phyloP scores from a whole-genome alignment of 345 rosid species.

The Noccaea caerulescens region DNA sequence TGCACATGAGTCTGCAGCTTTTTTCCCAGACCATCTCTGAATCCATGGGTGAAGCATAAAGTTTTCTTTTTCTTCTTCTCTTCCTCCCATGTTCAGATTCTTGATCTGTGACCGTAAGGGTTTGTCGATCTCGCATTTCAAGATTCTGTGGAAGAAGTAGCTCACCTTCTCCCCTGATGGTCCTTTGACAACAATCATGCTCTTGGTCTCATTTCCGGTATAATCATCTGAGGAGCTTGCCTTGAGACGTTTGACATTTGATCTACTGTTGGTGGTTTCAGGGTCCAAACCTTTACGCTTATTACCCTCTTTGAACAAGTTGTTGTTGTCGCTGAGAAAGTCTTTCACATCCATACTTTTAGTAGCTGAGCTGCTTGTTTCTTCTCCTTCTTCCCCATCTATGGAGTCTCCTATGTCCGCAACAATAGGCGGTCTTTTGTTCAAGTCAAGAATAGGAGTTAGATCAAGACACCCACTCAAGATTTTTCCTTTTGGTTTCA shows the following conservation, averaged over 20 bases:
- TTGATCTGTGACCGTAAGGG: constrained; percentile 36
- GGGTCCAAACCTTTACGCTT: constrained; percentile 42
- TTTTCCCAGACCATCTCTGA: constrained; percentile 61
- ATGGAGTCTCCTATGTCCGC: constrained; percentile 32
- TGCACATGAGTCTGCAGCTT: constrained; percentile 30
- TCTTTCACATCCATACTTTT: constrained; percentile 43
- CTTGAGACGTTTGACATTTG: constrained; percentile 72
- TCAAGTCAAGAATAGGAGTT: constrained; percentile 52
- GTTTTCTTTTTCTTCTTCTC: constrained; percentile 32
- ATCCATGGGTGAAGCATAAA: constrained; percentile 60
- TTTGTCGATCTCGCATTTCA: constrained; percentile 39
- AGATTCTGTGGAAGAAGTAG: constrained; percentile 37
- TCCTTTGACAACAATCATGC: constrained; percentile 46
- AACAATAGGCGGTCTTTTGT: constrained; percentile 44
- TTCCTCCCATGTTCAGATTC: constrained; percentile 21
- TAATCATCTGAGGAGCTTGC: constrained; percentile 44
- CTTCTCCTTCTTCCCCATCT: constrained; percentile 32
- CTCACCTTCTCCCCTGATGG: constrained; percentile 50
- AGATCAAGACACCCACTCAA: constrained; percentile 44
- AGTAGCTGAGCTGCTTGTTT: neutral
- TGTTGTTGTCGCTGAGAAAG: constrained; percentile 33
- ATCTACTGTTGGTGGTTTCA: constrained; percentile 56
- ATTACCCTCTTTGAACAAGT: constrained; percentile 43
- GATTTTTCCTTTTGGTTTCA: constrained; percentile 49
- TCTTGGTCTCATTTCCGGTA: constrained; percentile 43